A percentile compares a stretch with the other conserved stretches of the same genome.
phyloP scores from a whole-genome alignment of 768 basidiomycete species.

The Trichaptum fuscoviolaceum region DNA sequence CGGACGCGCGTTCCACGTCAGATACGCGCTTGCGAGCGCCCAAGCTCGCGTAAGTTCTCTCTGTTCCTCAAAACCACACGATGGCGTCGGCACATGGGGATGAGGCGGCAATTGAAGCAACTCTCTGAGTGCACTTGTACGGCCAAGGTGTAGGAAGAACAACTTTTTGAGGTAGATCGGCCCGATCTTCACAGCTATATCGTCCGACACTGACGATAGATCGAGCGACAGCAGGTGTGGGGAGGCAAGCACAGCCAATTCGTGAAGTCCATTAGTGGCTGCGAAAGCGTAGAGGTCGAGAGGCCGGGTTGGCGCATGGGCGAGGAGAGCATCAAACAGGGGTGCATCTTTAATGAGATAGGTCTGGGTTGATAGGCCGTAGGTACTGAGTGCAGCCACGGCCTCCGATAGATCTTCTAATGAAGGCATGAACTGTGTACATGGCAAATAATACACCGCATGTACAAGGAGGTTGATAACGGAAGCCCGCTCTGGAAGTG shows the following conservation, averaged over 20 bases:
- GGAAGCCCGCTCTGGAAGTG: no score
- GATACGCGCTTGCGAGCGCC: constrained; percentile 30
- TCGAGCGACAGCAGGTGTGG: constrained; percentile 32
- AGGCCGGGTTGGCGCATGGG: constrained; percentile 30
- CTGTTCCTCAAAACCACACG: constrained; percentile 26
- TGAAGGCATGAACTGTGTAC: no score
- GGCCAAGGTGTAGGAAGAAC: constrained; percentile 31
- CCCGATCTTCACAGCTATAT: constrained; percentile 32
- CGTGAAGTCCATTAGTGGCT: constrained; percentile 28
- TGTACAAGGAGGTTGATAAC: no score
- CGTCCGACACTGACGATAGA: constrained; percentile 31
- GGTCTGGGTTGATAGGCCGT: no score
- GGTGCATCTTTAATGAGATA: constrained; percentile 11
- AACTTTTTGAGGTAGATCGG: constrained; percentile 37
- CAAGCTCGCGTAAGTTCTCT: constrained; percentile 31
- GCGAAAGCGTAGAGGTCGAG: constrained; percentile 40
- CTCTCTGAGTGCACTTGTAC: constrained; percentile 30
- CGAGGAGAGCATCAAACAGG: constrained; percentile 28
- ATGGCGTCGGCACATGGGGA: constrained; percentile 17
- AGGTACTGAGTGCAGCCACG: no score
- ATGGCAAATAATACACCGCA: no score
- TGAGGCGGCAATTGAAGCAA: constrained; percentile 23
- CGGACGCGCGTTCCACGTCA: constrained; percentile 33
- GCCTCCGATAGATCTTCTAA: no score
- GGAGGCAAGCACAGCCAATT: constrained; percentile 34